A percentile compares a stretch with the other conserved stretches of the same genome.
These are phyloP conservation scores for Cladorrhinum sp. DNA, from an alignment of 2,329 filamentous ascomycete species.

Conservation along the genomic window DNA sequence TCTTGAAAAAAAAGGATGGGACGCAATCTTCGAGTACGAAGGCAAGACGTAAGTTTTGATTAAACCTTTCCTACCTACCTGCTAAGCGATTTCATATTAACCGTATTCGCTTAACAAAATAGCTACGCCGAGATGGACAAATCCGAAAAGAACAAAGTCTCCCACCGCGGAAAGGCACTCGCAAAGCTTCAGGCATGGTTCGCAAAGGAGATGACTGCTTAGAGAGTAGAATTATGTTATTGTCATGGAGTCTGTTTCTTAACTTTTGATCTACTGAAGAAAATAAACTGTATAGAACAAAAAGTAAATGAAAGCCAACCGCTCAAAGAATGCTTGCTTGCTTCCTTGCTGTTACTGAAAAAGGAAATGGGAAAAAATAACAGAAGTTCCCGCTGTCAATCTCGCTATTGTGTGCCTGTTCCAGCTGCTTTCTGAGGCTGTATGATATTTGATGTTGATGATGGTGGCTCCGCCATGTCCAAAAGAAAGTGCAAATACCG, in stretches of 20 bases:
- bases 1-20: conserved; percentile 70
- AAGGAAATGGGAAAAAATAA: too few relatives aligned
- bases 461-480: too few relatives aligned
- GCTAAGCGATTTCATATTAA: conserved; percentile 1
- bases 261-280: neutral
- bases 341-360: neutral
- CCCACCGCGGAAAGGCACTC: conserved; percentile 84
- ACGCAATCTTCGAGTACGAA: conserved; percentile 91
- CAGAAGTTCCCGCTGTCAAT: too few relatives aligned
- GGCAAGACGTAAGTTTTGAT: conserved; percentile 69
- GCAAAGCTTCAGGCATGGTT: conserved; percentile 84
- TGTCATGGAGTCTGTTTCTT: neutral
- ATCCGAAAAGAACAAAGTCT: conserved; percentile 83
- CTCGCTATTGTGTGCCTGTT: too few relatives aligned
- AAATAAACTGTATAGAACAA: neutral
- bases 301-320: neutral
- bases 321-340: neutral
- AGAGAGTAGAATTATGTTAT: conserved; percentile 2
- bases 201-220: conserved; percentile 39
- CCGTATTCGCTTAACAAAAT: neutral
- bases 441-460: too few relatives aligned
- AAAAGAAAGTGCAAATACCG: too few relatives aligned
- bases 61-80: neutral
- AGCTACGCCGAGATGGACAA: conserved; percentile 94
- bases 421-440: too few relatives aligned